Conservation (phyloP, 148 eudicot species). For the Salicornia ramosissima region DNA sequence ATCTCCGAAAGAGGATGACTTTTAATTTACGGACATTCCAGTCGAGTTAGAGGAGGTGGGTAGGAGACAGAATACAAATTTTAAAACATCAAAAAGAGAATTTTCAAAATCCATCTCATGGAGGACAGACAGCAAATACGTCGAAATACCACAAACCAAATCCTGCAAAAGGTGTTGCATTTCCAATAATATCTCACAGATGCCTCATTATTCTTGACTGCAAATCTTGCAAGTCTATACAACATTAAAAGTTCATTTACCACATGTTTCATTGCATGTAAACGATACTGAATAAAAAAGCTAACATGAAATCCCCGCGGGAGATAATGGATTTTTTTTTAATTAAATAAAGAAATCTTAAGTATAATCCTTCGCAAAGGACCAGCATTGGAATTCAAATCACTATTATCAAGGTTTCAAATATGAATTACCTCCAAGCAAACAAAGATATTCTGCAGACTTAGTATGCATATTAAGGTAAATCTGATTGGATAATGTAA, state of each 20-base stretch:
- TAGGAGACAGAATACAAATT: too few species aligned
- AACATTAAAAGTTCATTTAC: neutral
- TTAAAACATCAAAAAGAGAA: constrained; percentile 1
- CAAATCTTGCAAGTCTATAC: neutral
- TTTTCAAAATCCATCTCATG: neutral
- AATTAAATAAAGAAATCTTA: neutral
- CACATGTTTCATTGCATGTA: neutral
- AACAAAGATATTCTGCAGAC: neutral
- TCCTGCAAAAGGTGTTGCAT: neutral
- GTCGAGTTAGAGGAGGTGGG: too few species aligned
- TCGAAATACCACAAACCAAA: neutral
- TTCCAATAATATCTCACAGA: neutral
- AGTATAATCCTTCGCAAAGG: neutral
- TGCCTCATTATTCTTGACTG: neutral
- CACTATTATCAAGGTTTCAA: neutral
- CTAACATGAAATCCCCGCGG: neutral
- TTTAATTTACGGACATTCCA: too few species aligned
- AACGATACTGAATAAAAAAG: neutral
- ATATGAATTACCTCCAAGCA: neutral
- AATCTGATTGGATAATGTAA: neutral
- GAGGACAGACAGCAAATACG: neutral
- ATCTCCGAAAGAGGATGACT: too few species aligned
- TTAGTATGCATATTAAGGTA: neutral
- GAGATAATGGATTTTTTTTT: neutral
- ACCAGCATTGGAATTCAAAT: neutral